Conservation (phyloP, 23 red algal genomes). For the Gracilaria vermiculophylla region DNA sequence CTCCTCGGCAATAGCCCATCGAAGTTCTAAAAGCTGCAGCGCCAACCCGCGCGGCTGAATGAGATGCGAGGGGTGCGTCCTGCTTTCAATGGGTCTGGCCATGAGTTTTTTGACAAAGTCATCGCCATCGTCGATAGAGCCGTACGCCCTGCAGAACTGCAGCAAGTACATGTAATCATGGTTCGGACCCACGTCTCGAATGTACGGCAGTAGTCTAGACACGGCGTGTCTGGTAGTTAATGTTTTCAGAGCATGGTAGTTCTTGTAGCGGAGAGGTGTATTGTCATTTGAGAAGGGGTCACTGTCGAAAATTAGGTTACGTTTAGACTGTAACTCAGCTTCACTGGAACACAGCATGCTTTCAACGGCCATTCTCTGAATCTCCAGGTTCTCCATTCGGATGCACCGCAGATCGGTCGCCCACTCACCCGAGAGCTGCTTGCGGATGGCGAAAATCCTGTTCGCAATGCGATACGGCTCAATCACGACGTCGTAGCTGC, state of each 20-base stretch:
- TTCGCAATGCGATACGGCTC: slow-evolving; percentile 40
- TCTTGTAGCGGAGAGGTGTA: slow-evolving; percentile 62
- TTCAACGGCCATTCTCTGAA: slow-evolving; percentile 53
- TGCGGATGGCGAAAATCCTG: slow-evolving; percentile 27
- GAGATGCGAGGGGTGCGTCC: slow-evolving; percentile 23
- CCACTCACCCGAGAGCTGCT: slow-evolving; percentile 63
- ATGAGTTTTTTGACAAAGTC: slow-evolving; percentile 21
- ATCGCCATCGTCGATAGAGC: slow-evolving; percentile 35
- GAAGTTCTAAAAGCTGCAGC: slow-evolving; percentile 36
- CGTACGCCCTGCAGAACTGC: slow-evolving; percentile 46
- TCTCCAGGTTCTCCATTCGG: slow-evolving; percentile 58
- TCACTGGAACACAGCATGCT: slow-evolving; percentile 27
- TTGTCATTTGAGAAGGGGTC: slow-evolving; percentile 48
- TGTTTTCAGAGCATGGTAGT: slow-evolving; percentile 62
- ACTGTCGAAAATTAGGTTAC: slow-evolving; percentile 60
- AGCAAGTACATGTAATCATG: slow-evolving; percentile 76
- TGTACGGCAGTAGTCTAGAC: slow-evolving; percentile 40
- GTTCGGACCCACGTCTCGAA: slow-evolving; percentile 49
- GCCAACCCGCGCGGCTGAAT: slow-evolving; percentile 34
- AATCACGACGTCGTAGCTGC: slow-evolving; percentile 37
- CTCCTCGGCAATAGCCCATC: slow-evolving; percentile 45
- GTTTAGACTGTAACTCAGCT: slow-evolving; percentile 35
- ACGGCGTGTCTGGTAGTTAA: slow-evolving; percentile 62
- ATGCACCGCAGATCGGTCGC: slow-evolving; percentile 44
- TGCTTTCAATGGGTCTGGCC: slow-evolving; percentile 24